phyloP scores from a whole-genome alignment of 1,284 basidiomycete genomes.

The Inonotus hispidus region DNA sequence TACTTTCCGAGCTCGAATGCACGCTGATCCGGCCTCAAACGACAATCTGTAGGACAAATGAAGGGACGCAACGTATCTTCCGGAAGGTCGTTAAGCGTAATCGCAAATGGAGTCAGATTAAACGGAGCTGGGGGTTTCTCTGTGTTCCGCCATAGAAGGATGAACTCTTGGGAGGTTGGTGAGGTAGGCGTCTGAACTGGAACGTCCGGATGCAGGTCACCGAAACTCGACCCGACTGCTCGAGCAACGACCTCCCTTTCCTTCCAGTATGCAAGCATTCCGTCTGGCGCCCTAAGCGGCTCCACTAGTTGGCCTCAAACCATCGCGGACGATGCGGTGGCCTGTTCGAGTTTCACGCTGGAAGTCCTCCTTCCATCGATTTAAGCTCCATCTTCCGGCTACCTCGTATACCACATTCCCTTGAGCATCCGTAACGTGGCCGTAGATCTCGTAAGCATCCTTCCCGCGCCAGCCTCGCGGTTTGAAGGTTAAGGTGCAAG shows the following conservation, averaged over 20 bases:
- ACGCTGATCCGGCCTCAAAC: constrained; percentile 88
- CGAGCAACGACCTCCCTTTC: constrained; percentile 86
- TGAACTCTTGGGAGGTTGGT: constrained; percentile 53
- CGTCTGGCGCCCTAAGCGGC: constrained; percentile 50
- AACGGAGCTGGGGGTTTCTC: constrained; percentile 82
- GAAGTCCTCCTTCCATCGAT: constrained; percentile 88
- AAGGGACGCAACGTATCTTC: constrained; percentile 62
- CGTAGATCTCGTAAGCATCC: constrained; percentile 90
- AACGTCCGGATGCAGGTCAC: constrained; percentile 73
- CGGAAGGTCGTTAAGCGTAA: constrained; percentile 85
- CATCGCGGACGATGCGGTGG: constrained; percentile 78
- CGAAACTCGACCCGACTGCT: constrained; percentile 57
- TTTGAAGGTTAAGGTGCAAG: constrained; percentile 90
- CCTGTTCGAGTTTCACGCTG: constrained; percentile 74
- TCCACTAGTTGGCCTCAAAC: constrained; percentile 78
- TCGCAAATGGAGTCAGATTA: constrained; percentile 93
- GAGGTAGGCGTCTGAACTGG: constrained; percentile 42
- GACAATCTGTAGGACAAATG: constrained; percentile 89
- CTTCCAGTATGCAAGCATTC: constrained; percentile 75
- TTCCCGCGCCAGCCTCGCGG: constrained; percentile 92
- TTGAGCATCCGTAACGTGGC: constrained; percentile 66
- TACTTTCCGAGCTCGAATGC: constrained; percentile 95
- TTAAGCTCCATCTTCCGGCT: constrained; percentile 94
- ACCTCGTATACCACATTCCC: constrained; percentile 83
- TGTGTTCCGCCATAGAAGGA: constrained; percentile 92